phyloP scores from a whole-genome alignment of 306 rosid genomes.

The Vigna mungo region DNA sequence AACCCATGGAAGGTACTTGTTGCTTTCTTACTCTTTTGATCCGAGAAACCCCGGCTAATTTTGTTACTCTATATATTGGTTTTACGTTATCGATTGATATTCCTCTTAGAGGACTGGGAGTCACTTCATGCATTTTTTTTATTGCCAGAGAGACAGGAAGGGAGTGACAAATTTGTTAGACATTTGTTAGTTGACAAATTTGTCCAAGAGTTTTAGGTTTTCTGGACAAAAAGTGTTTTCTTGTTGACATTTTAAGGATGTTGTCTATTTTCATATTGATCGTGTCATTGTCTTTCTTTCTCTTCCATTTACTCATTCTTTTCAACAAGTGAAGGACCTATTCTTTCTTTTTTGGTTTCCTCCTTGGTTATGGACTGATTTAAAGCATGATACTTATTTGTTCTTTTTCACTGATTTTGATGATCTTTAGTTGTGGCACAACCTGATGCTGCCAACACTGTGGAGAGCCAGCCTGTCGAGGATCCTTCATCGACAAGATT shows the following conservation, averaged over 20 bases:
- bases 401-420: constrained; percentile 37
- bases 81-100: constrained; percentile 36
- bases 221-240: not conserved
- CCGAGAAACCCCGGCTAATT: constrained; percentile 31
- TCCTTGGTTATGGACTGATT: constrained; percentile 25
- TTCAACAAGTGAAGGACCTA: constrained; percentile 12
- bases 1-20: constrained; percentile 82
- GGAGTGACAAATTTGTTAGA: constrained; percentile 7
- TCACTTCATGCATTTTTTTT: constrained; percentile 42
- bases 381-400: constrained; percentile 33
- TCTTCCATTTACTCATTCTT: not conserved
- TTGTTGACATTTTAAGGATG: constrained; percentile 32
- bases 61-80: constrained; percentile 19
- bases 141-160: constrained; percentile 14
- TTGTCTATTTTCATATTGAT: constrained; percentile 28
- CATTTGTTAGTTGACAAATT: not conserved
- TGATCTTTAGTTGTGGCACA: constrained; percentile 66
- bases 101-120: constrained; percentile 26
- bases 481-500: constrained; percentile 78
- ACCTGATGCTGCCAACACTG: constrained; percentile 69
- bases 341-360: constrained; percentile 10
- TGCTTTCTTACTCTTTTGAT: constrained; percentile 45
- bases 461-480: constrained; percentile 80
- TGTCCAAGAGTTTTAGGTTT: constrained; percentile 31
- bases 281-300: constrained; percentile 1